Conservation (phyloP, 257 asterid species). For the Thymus quinquecostatus region DNA sequence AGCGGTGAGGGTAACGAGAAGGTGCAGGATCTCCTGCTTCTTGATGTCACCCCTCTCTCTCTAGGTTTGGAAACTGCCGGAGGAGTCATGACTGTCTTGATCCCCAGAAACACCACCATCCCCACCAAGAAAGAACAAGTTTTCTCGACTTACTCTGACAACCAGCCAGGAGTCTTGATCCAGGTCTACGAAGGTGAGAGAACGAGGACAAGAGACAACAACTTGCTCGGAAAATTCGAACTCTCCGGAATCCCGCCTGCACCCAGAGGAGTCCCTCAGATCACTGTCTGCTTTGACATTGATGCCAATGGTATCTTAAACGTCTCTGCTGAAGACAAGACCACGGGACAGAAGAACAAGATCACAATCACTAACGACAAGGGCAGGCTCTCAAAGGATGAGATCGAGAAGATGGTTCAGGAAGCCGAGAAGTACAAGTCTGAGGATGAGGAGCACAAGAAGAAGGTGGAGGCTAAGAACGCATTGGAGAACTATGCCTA, state of each 20-base stretch:
- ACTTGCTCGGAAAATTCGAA: constrained; percentile 74
- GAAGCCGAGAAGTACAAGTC: constrained; percentile 86
- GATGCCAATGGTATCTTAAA: constrained; percentile 83
- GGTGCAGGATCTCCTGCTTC: constrained; percentile 73
- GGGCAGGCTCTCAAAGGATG: constrained; percentile 82
- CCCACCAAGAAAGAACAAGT: constrained; percentile 88
- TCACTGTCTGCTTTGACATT: constrained; percentile 78
- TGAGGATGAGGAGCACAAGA: constrained; percentile 87
- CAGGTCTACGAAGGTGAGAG: constrained; percentile 87
- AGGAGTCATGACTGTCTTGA: constrained; percentile 88
- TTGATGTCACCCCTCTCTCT: constrained; percentile 82
- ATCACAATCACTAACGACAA: constrained; percentile 85
- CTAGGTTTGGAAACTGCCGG: constrained; percentile 83
- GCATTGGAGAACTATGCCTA: constrained; percentile 77
- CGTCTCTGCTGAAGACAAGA: constrained; percentile 87
- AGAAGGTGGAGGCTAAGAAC: constrained; percentile 81
- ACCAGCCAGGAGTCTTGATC: constrained; percentile 86
- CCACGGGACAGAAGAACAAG: constrained; percentile 91
- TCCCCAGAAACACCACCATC: constrained; percentile 78
- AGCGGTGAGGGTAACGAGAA: constrained; percentile 87
- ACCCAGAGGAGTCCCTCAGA: constrained; percentile 86
- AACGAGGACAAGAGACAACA: constrained; percentile 76
- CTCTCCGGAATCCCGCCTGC: constrained; percentile 90
- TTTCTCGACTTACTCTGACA: constrained; percentile 78
- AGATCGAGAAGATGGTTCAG: constrained; percentile 86